A percentile compares a stretch with the other conserved stretches of the same genome.
These are phyloP conservation scores for Tolypocladium pustulatum DNA, from an alignment of 2,329 filamentous ascomycete genomes.

Conservation along the genomic window DNA sequence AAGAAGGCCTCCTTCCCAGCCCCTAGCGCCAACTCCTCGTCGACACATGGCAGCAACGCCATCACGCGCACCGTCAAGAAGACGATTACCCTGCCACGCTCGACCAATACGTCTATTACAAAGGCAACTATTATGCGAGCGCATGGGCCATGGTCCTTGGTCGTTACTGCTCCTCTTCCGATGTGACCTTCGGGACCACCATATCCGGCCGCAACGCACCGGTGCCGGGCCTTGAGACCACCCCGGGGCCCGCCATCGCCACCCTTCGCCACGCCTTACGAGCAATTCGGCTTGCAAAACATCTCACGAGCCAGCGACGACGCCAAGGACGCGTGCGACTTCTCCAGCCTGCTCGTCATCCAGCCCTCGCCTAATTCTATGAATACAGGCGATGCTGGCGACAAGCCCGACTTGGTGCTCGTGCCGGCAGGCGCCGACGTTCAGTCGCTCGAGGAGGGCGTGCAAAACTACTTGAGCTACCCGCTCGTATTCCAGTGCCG, in stretches of 20 bases:
- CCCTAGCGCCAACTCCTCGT: background rate
- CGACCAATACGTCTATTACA: conserved; percentile 3
- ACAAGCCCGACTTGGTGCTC: background rate
- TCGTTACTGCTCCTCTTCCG: conserved; percentile 7
- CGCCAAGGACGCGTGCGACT: conserved; percentile 11
- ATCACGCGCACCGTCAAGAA: background rate
- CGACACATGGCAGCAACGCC: background rate
- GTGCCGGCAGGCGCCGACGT: background rate
- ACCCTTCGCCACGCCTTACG: conserved; percentile 13
- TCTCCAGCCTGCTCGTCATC: conserved; percentile 16
- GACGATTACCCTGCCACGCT: background rate
- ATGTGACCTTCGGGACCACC: conserved; percentile 15
- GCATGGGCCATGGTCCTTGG: conserved; percentile 15
- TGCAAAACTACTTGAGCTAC: background rate
- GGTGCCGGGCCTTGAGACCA: conserved; percentile 14
- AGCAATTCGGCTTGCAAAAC: conserved; percentile 11
- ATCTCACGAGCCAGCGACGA: conserved; percentile 7
- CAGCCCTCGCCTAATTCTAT: conserved; percentile 6
- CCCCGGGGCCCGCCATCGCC: conserved; percentile 17
- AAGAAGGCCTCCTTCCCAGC: conserved; percentile 3
- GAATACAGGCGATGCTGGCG: background rate
- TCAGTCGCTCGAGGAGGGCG: background rate
- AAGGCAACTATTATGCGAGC: conserved; percentile 11
- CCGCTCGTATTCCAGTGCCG: background rate
- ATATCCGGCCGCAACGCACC: conserved; percentile 17